A percentile compares a stretch with the other conserved stretches of the same genome.
Evolutionary conservation across 768 basidiomycete genomes (phyloP).

Genomic region (Boletales sp.): DNA sequence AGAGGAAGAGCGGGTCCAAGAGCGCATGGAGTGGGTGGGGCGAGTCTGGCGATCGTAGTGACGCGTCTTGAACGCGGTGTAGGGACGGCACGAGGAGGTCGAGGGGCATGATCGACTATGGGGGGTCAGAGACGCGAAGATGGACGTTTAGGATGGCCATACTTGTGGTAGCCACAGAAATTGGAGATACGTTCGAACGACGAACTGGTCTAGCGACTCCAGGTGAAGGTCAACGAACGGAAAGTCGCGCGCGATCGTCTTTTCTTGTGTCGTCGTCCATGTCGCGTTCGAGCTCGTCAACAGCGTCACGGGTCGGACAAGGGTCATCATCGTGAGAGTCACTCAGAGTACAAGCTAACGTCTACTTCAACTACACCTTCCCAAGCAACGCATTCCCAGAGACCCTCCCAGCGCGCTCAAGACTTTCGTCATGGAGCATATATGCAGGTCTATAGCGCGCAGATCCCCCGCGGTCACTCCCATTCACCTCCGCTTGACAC

Average conservation of each 20-base stretch:
- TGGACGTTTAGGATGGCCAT: constrained; percentile 2
- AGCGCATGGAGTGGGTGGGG: constrained; percentile 55
- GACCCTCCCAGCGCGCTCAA: constrained; percentile 71
- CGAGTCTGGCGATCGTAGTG: constrained; percentile 27
- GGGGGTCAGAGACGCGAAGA: constrained; percentile 10
- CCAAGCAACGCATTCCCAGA: constrained; percentile 16
- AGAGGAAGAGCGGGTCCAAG: constrained; percentile 62
- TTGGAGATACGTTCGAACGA: constrained; percentile 65
- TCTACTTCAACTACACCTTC: neutral
- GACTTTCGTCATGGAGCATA: constrained; percentile 66
- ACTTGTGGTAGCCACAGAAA: constrained; percentile 80
- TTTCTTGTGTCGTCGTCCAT: constrained; percentile 63
- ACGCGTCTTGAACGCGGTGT: constrained; percentile 41
- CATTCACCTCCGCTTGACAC: constrained; percentile 14
- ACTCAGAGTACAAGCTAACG: no score
- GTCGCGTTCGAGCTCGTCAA: constrained; percentile 24
- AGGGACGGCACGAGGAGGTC: constrained; percentile 52
- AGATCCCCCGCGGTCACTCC: constrained; percentile 3
- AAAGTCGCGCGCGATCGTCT: constrained; percentile 50
- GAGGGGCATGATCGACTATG: constrained; percentile 71
- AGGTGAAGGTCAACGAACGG: constrained; percentile 44
- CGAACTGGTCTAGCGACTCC: constrained; percentile 54
- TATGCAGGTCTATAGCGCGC: constrained; percentile 72
- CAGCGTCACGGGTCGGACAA: constrained; percentile 19
- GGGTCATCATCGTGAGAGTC: constrained; percentile 7